Evolutionary conservation across 805 yeast species (phyloP), one percentile per base, ranked within the genome.

Genomic region (Pichia thaimueangensis): DNA sequence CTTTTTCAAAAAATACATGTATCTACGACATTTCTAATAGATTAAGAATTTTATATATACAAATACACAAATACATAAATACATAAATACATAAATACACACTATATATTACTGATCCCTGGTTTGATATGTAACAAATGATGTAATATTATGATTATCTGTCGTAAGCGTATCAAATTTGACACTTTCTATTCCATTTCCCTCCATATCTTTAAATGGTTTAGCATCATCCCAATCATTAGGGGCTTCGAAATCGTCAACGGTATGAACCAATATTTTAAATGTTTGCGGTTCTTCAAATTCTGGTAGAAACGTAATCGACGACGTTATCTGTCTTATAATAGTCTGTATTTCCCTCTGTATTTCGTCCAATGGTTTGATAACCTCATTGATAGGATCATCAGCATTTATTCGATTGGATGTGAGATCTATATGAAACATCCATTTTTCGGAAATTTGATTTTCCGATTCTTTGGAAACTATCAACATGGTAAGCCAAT

Each of bases 401-500:
- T 6, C 19, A n/a, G 13, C 6, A 20, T 4, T 32, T n/a, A 5
- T 20, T 32, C 3, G 10, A 32, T 20, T 32, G 17, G 6, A 9
- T n/a, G 37, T 31, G 13, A 43, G n/a, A 31, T 43, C 45, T 6
- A 87, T 65, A 49, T 77, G 75, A 55, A 89, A 89, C 55, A 86
- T 86, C 97, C 97, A 89, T 41, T 86, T 65, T 59, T 89, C 97
- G 2, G 81, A 80, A 2, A 71, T 74, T 27, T 82, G 87, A n/a
- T n/a, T n/a, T 0, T 78, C 78, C 0, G 79, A 69, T 31, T 76
- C 78, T 50, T 80, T 81, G 23, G 81, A 73, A 2, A 87, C 65
- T n/a, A 88, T 78, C 9, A 79, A 89, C 28, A 91, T 68, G 3
- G 85, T 80, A 30, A 89, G 62, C 49, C 78, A 76, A 20, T 80